Conservation (phyloP, 768 basidiomycete species). For the Mycena latifolia region DNA sequence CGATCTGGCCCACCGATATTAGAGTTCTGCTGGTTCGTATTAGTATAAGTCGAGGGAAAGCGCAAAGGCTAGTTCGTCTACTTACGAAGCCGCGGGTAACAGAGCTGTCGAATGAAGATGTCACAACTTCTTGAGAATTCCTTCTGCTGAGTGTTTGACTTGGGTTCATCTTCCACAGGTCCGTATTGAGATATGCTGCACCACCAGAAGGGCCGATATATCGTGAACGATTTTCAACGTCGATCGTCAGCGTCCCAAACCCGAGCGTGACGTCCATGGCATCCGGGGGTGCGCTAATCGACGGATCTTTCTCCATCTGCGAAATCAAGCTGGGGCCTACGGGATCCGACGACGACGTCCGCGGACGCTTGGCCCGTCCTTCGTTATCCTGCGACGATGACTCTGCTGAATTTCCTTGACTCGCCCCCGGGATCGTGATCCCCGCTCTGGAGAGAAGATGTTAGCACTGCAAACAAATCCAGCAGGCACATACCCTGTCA, state of each 20-base stretch:
- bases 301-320: conserved; percentile 5
- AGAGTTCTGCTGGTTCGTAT: background rate
- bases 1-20: conserved; percentile 3
- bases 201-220: conserved; percentile 41
- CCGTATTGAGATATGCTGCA: conserved; percentile 39
- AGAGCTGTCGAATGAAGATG: background rate
- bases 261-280: conserved; percentile 38
- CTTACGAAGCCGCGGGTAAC: conserved; percentile 9
- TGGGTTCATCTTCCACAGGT: conserved; percentile 36
- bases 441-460: conserved; percentile 18
- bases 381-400: conserved; percentile 22
- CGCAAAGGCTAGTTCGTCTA: background rate
- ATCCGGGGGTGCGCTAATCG: conserved; percentile 6
- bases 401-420: conserved; percentile 1
- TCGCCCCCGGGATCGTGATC: conserved; percentile 21
- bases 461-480: background rate
- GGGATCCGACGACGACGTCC: conserved; percentile 27
- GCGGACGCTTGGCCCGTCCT: conserved; percentile 32
- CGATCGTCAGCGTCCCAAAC: conserved; percentile 41
- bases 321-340: background rate
- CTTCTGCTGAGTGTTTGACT: conserved; percentile 14
- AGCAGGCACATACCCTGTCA: conserved; percentile 26
- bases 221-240: conserved; percentile 41
- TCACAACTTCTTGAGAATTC: conserved; percentile 3
- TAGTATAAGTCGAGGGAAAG: background rate